phyloP scores from a whole-genome alignment of 2,329 filamentous ascomycete species.

The Nemania bipapillata region DNA sequence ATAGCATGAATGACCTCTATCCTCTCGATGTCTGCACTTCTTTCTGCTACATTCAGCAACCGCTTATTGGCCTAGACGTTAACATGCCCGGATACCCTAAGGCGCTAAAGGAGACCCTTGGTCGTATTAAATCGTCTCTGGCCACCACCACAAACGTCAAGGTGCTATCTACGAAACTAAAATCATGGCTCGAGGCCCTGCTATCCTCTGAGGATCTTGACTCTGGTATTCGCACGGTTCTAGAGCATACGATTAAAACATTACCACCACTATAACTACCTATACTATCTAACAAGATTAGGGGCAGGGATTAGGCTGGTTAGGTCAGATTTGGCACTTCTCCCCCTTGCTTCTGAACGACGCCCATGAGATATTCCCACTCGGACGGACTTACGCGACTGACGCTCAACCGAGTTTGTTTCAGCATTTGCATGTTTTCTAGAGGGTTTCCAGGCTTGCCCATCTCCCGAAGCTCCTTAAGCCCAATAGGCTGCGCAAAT shows the following conservation, averaged over 20 bases:
- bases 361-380: conserved; percentile 70
- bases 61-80: conserved; percentile 72
- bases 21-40: conserved; percentile 71
- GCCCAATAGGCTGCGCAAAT: conserved; percentile 74
- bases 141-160: conserved; percentile 59
- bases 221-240: conserved; percentile 64
- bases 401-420: conserved; percentile 84
- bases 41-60: conserved; percentile 76
- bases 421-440: conserved; percentile 83
- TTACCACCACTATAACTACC: conserved; percentile 36
- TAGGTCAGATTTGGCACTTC: conserved; percentile 32
- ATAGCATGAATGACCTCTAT: conserved; percentile 68
- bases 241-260: conserved; percentile 61
- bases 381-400: conserved; percentile 71
- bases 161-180: conserved; percentile 61
- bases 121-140: conserved; percentile 66
- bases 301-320: conserved; percentile 3
- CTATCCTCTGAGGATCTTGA: conserved; percentile 64
- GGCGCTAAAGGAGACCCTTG: conserved; percentile 73
- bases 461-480: conserved; percentile 76
- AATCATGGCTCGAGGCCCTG: conserved; percentile 66
- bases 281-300: background rate
- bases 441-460: conserved; percentile 67
- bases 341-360: conserved; percentile 58
- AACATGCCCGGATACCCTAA: conserved; percentile 77